Base-by-base conservation (phyloP, 1,284 basidiomycete genomes). In the Boletus sp. region DNA sequence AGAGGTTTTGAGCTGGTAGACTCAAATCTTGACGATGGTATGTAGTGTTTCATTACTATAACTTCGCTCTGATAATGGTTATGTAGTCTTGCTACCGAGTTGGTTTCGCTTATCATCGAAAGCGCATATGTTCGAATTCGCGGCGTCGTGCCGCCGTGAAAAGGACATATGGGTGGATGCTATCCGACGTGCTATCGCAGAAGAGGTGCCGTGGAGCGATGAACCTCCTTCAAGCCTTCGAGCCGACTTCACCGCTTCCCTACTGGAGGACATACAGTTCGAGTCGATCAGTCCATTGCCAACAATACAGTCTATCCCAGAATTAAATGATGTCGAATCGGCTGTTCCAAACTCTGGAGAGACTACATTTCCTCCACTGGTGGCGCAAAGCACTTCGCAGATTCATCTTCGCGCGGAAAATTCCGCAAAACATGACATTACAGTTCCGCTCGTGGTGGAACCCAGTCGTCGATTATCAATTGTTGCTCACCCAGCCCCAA, bases 81-180 rank as follows among this genome's bases (percentile, higher is more conserved):
- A 27, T 13, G 45, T 65, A 94, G 92, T 86, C 43, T 80, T 88
- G 63, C 76, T 96, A 20, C 88, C 91, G 2, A 88, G 85, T 68
- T 90, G 91, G 31, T 90, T 97, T 70, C 85, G 90, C 48, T 76
- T 97, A 15, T 82, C 80, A 16, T 81, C 81, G 41, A 80, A 80
- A 51, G 81, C 81, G 5, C 88, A 93, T 66, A 81, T 85, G 62
- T 90, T 95, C 65, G 93, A 96, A 69, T 76, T 96, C 24, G 91
- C 90, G 9, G 89, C 92, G 1, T 83, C 91, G 18, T 95, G 93
- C 69, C 82, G 82, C 58, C 77, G 78, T 44, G 94, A 97, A 75
- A 95, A 94, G 76, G 82, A 85, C 29, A 78, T 91, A 22, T 97
- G 95, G 95, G 75, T 94, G 51, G 74, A 77, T 35, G 84, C 85